Evolutionary conservation across 2,329 filamentous ascomycete species (phyloP).

Genomic region (Aspergillus sp.): DNA sequence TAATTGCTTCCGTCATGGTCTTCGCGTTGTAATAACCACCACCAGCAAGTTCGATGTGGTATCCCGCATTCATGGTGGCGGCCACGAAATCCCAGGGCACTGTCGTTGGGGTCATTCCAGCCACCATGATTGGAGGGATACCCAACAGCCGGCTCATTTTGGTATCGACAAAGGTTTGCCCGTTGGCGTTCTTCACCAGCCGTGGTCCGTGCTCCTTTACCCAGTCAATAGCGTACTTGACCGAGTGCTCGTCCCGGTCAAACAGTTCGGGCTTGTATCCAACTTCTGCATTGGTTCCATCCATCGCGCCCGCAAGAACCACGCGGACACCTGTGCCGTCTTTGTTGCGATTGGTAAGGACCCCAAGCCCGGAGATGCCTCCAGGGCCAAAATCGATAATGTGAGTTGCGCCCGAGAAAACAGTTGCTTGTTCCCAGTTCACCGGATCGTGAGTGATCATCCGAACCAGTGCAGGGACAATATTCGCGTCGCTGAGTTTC

Average conservation of each 20-base stretch:
- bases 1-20: constrained; percentile 79
- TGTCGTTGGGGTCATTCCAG: constrained; percentile 89
- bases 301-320: constrained; percentile 90
- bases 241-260: constrained; percentile 91
- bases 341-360: constrained; percentile 97
- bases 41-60: constrained; percentile 87
- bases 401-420: constrained; percentile 88
- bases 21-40: constrained; percentile 87
- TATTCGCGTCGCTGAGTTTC: constrained; percentile 69
- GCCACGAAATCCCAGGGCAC: constrained; percentile 92
- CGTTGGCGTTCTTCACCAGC: constrained; percentile 84
- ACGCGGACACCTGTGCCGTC: constrained; percentile 97
- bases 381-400: constrained; percentile 96
- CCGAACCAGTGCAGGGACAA: constrained; percentile 83
- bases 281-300: constrained; percentile 85
- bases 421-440: constrained; percentile 93
- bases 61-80: constrained; percentile 92
- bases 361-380: constrained; percentile 93
- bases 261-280: constrained; percentile 99
- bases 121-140: constrained; percentile 82
- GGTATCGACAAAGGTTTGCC: constrained; percentile 91
- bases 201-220: constrained; percentile 96
- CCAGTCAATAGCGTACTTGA: constrained; percentile 96
- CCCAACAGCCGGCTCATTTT: constrained; percentile 91
- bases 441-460: constrained; percentile 95